phyloP scores from a whole-genome alignment of 1,284 basidiomycete species.

The Apiotrichum mycotoxinovorans region DNA sequence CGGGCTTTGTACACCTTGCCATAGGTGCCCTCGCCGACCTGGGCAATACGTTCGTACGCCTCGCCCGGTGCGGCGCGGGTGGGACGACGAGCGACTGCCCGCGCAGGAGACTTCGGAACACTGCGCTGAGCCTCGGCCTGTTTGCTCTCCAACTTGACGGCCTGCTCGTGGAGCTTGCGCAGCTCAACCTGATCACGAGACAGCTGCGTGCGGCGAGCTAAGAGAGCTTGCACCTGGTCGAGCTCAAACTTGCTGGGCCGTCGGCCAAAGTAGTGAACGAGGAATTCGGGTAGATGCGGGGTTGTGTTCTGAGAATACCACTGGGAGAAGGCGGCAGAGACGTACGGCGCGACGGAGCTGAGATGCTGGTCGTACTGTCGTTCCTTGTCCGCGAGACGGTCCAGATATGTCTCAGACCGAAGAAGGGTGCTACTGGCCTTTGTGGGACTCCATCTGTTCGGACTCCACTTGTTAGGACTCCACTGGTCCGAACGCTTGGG shows the following conservation, averaged over 20 bases:
- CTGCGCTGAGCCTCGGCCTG: neutral
- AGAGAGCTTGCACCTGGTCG: constrained; percentile 32
- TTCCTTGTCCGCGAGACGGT: constrained; percentile 26
- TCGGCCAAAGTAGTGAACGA: constrained; percentile 40
- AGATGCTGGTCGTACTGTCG: constrained; percentile 24
- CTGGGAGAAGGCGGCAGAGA: constrained; percentile 36
- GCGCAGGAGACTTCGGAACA: too few relatives aligned
- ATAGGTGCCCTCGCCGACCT: constrained; percentile 98
- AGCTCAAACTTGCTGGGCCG: constrained; percentile 29
- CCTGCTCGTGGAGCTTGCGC: constrained; percentile 15
- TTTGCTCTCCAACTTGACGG: constrained; percentile 1
- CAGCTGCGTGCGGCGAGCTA: constrained; percentile 20
- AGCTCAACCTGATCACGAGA: constrained; percentile 28
- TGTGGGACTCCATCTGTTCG: neutral
- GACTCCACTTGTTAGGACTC: constrained; percentile 6
- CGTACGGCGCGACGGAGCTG: constrained; percentile 33
- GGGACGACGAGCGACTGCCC: too few relatives aligned
- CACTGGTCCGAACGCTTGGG: constrained; percentile 12
- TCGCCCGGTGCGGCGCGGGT: constrained; percentile 31
- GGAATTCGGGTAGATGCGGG: constrained; percentile 30
- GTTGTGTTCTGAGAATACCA: constrained; percentile 33
- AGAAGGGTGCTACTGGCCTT: neutral
- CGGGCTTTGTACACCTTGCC: constrained; percentile 98
- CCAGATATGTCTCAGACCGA: constrained; percentile 13
- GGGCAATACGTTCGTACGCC: constrained; percentile 81